phyloP scores from a whole-genome alignment of 2,329 filamentous ascomycete species.

The Dendrostoma leiphaemia region DNA sequence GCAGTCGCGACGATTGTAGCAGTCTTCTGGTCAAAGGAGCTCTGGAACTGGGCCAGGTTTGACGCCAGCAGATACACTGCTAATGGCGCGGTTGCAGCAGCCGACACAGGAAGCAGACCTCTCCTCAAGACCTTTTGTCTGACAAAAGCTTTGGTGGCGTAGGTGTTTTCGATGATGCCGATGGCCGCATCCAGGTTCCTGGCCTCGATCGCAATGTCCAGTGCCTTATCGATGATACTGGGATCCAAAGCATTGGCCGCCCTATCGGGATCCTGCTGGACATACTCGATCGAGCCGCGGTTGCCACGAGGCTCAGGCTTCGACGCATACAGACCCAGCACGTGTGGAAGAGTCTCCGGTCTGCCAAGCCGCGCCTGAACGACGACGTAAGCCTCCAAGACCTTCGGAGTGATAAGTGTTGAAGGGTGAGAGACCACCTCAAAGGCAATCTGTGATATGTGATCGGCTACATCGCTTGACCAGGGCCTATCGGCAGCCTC shows the following conservation, averaged over 20 bases:
- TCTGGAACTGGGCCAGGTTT: constrained; percentile 64
- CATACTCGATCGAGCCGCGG: constrained; percentile 58
- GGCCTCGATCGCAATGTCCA: constrained; percentile 75
- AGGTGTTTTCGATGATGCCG: constrained; percentile 69
- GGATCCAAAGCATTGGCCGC: constrained; percentile 70
- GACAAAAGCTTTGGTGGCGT: constrained; percentile 63
- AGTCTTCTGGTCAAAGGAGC: constrained; percentile 71
- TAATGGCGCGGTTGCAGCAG: constrained; percentile 57
- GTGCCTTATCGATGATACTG: constrained; percentile 68
- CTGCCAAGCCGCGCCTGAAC: constrained; percentile 72
- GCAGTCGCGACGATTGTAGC: constrained; percentile 78
- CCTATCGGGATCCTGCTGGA: constrained; percentile 63
- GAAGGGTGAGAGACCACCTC: constrained; percentile 69
- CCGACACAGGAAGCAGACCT: constrained; percentile 57
- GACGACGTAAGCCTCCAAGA: constrained; percentile 73
- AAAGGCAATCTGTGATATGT: constrained; percentile 62
- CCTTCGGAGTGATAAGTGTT: constrained; percentile 73
- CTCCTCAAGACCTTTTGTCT: constrained; percentile 66
- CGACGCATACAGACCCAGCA: constrained; percentile 78
- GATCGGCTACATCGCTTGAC: constrained; percentile 45
- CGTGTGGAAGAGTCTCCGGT: constrained; percentile 73
- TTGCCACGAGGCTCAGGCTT: constrained; percentile 71
- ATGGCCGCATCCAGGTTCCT: constrained; percentile 78
- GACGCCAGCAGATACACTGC: constrained; percentile 70
- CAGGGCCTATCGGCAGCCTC: constrained; percentile 20